These are phyloP conservation scores for Sclerotinia glacialis DNA, from an alignment of 2,329 filamentous ascomycete species.

Conservation along the genomic window DNA sequence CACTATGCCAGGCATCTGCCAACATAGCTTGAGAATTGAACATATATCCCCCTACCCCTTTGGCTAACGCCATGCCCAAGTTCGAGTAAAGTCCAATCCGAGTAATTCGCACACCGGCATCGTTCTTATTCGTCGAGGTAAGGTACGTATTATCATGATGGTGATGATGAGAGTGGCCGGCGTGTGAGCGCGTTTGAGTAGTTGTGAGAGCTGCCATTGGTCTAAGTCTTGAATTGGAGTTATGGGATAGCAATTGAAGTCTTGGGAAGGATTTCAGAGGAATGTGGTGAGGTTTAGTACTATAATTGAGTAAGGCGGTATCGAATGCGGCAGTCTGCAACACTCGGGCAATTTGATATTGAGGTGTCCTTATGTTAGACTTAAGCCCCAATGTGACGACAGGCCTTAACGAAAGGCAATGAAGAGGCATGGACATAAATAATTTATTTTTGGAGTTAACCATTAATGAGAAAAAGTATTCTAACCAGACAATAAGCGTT, in stretches of 20 bases:
- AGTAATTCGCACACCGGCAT: slow-evolving; percentile 92
- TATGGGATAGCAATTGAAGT: slow-evolving; percentile 32
- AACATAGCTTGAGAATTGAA: slow-evolving; percentile 94
- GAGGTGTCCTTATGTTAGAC: slow-evolving; percentile 38
- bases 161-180: slow-evolving; percentile 62
- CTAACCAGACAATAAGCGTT: neutral
- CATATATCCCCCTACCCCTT: slow-evolving; percentile 85
- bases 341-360: slow-evolving; percentile 34
- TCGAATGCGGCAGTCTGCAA: slow-evolving; percentile 36
- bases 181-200: slow-evolving; percentile 42
- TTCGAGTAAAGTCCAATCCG: slow-evolving; percentile 86
- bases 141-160: slow-evolving; percentile 84
- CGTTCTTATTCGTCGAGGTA: slow-evolving; percentile 77
- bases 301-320: slow-evolving; percentile 26
- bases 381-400: slow-evolving; percentile 33
- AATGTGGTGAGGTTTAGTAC: slow-evolving; percentile 27
- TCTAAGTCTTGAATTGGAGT: slow-evolving; percentile 28
- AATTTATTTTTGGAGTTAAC: neutral
- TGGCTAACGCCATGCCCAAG: slow-evolving; percentile 88
- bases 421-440: slow-evolving; percentile 35
- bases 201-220: slow-evolving; percentile 38
- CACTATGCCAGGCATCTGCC: slow-evolving; percentile 91
- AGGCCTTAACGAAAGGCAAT: slow-evolving; percentile 35
- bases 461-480: slow-evolving; percentile 8
- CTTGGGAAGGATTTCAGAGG: slow-evolving; percentile 31